These are phyloP conservation scores for Plasmodium reichenowi DNA, from an alignment of 169 alveolate genomes.

Conservation along the genomic window DNA sequence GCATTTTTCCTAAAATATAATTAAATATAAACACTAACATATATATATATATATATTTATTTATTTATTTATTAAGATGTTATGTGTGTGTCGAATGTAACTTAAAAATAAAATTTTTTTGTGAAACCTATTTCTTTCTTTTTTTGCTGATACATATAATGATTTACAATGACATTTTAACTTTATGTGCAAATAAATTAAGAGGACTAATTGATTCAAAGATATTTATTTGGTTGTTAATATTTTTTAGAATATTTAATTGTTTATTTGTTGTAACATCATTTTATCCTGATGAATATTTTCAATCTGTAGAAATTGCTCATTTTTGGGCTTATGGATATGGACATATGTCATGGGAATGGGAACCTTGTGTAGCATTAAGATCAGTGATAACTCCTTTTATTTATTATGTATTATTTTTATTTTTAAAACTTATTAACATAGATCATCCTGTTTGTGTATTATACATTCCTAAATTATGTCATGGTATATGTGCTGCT, in stretches of 20 bases:
- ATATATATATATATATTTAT: not conserved
- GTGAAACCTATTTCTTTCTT: not conserved
- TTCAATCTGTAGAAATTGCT: slow-evolving; percentile 87
- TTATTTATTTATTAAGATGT: not conserved
- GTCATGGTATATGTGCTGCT: slow-evolving; percentile 80
- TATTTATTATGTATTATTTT: slow-evolving; percentile 77
- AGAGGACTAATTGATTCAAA: not conserved
- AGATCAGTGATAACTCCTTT: slow-evolving; percentile 84
- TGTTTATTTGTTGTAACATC: slow-evolving; percentile 76
- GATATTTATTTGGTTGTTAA: slow-evolving; percentile 26
- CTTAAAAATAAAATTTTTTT: not conserved
- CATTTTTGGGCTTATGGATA: slow-evolving; percentile 82
- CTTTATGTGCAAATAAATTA: not conserved
- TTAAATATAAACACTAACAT: too few species aligned
- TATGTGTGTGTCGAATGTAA: too few species aligned
- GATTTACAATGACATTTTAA: slow-evolving; percentile 14
- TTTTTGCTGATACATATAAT: slow-evolving; percentile 1
- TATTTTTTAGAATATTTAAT: slow-evolving; percentile 76
- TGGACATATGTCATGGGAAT: slow-evolving; percentile 89
- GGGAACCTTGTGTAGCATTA: slow-evolving; percentile 85
- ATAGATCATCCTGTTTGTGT: slow-evolving; percentile 63
- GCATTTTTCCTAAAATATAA: too few species aligned
- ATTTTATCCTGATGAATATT: slow-evolving; percentile 87
- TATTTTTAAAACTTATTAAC: slow-evolving; percentile 57
- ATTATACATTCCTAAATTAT: slow-evolving; percentile 79